phyloP scores from a whole-genome alignment of 495 filamentous ascomycete species.

The Cairneyella variabilis region DNA sequence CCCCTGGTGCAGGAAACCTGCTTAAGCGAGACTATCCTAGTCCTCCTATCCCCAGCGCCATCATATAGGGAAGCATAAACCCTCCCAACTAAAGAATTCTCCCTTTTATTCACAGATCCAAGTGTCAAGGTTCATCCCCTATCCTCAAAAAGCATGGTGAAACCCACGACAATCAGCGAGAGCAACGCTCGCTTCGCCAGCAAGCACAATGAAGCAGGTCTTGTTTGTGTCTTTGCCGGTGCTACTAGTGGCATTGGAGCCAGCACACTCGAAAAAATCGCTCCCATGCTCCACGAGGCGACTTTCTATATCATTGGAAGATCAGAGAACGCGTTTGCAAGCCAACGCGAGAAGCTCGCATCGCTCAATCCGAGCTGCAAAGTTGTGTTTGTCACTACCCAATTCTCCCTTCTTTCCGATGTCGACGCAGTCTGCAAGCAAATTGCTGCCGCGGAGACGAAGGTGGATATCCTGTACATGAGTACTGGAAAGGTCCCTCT shows the following conservation, averaged over 20 bases:
- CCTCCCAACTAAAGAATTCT: too few relatives aligned
- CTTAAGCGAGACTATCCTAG: too few relatives aligned
- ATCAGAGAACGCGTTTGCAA: slow-evolving; percentile 30
- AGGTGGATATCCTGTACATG: slow-evolving; percentile 25
- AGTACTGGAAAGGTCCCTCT: slow-evolving; percentile 18
- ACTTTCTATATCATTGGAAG: slow-evolving; percentile 38
- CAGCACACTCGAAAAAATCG: slow-evolving; percentile 26
- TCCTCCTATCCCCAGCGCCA: too few relatives aligned
- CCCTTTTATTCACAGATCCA: too few relatives aligned
- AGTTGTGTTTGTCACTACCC: slow-evolving; percentile 16
- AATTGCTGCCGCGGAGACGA: slow-evolving; percentile 6
- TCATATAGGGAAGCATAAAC: too few relatives aligned
- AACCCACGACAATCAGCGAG: too few relatives aligned
- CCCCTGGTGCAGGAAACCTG: too few relatives aligned
- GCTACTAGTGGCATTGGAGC: slow-evolving; percentile 39
- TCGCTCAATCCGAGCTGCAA: slow-evolving; percentile 7
- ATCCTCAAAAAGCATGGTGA: too few relatives aligned
- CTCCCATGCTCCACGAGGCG: slow-evolving; percentile 20
- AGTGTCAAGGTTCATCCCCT: too few relatives aligned
- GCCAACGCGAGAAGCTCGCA: slow-evolving; percentile 27
- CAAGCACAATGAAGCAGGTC: slow-evolving; percentile 8
- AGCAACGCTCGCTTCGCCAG: slow-evolving; percentile 20
- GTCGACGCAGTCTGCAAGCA: slow-evolving; percentile 19
- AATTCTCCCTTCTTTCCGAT: slow-evolving; percentile 21
- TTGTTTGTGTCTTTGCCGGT: slow-evolving; percentile 30